A percentile compares a stretch with the other conserved stretches of the same genome.
These are phyloP conservation scores for Fraxinus xanthoxyloides DNA, from an alignment of 305 asterid genomes.

Conservation along the genomic window DNA sequence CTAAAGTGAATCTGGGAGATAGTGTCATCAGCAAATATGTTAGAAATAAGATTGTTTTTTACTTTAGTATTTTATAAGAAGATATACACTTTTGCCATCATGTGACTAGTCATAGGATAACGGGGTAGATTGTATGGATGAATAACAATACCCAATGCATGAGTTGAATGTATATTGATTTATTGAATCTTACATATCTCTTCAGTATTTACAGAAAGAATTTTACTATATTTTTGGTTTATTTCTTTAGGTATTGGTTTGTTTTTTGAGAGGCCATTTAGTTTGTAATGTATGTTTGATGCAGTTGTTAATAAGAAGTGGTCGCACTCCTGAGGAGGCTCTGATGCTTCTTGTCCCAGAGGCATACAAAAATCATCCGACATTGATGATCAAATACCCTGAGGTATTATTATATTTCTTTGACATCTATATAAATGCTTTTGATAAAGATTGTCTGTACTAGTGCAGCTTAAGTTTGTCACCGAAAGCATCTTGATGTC, in stretches of 20 bases:
- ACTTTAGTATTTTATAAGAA: slow-evolving; percentile 2
- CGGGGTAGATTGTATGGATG: neutral
- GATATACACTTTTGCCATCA: neutral
- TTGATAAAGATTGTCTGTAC: slow-evolving; percentile 10
- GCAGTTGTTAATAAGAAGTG: slow-evolving; percentile 92
- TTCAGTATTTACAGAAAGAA: neutral
- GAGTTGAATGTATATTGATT: neutral
- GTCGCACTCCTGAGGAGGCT: slow-evolving; percentile 94
- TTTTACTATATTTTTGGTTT: neutral
- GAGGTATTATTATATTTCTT: slow-evolving; percentile 54
- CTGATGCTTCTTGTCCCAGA: slow-evolving; percentile 98
- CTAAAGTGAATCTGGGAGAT: neutral
- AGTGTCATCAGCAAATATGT: neutral
- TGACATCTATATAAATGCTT: slow-evolving; percentile 22
- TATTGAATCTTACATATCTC: neutral
- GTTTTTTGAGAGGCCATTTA: slow-evolving; percentile 15
- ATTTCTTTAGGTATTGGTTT: slow-evolving; percentile 1
- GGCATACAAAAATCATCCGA: slow-evolving; percentile 97
- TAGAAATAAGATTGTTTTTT: neutral
- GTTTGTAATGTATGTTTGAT: slow-evolving; percentile 27
- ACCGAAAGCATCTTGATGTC: neutral
- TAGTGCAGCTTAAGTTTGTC: slow-evolving; percentile 4
- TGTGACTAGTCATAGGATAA: slow-evolving; percentile 4
- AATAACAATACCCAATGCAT: neutral
- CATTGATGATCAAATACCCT: slow-evolving; percentile 81